These are phyloP conservation scores for Flueggea neowawraea DNA, from an alignment of 441 rosid genomes.

Conservation along the genomic window DNA sequence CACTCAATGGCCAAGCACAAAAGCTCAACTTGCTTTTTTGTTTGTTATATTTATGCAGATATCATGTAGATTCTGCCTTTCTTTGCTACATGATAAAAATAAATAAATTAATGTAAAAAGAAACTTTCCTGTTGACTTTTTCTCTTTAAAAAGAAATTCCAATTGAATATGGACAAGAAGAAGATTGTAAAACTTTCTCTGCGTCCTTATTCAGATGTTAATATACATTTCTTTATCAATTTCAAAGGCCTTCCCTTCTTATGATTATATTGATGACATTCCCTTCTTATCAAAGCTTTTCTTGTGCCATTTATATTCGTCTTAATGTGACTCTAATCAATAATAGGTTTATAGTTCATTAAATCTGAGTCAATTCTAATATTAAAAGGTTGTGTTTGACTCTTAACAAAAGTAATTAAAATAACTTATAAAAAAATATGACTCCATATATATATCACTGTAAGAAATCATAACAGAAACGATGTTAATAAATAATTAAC, in stretches of 20 bases:
- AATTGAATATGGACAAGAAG: conserved; percentile 33
- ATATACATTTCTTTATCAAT: conserved; percentile 12
- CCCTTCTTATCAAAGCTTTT: too few species aligned
- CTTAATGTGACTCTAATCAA: too few species aligned
- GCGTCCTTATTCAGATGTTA: conserved; percentile 4
- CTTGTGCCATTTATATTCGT: too few species aligned
- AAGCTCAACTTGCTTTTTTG: conserved; percentile 15
- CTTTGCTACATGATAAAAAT: conserved; percentile 11
- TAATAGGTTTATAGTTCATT: too few species aligned
- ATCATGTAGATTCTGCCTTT: conserved; percentile 13
- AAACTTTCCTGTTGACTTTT: conserved; percentile 20
- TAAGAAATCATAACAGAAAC: too few species aligned
- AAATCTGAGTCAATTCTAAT: too few species aligned
- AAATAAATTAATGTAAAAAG: not conserved
- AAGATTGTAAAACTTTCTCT: conserved; percentile 6
- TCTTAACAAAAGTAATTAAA: too few species aligned
- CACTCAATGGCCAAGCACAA: conserved; percentile 23
- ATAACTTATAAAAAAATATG: too few species aligned
- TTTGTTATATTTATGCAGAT: conserved; percentile 9
- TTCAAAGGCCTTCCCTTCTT: too few species aligned
- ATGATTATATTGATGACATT: too few species aligned
- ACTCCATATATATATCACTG: too few species aligned
- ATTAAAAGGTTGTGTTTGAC: too few species aligned
- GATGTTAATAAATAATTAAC: not conserved
- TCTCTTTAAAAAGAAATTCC: conserved; percentile 18